These are phyloP conservation scores for Fistulifera pelliculosa DNA, from an alignment of 108 stramenopile species.

Conservation along the genomic window DNA sequence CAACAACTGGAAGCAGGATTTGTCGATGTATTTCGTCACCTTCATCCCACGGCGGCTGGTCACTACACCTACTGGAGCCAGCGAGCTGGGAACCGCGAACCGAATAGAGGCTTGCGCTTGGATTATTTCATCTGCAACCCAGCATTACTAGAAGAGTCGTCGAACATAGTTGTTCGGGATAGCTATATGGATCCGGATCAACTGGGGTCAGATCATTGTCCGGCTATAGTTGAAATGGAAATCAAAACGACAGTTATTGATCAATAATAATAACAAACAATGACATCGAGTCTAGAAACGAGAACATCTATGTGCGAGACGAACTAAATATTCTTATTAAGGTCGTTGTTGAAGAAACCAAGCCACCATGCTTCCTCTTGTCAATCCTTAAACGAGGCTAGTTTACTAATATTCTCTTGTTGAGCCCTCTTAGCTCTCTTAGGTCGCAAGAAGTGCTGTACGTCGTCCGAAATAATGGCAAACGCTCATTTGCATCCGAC, in stretches of 20 bases:
- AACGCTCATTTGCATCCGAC: too few species aligned
- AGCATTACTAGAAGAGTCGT: slow-evolving; percentile 33
- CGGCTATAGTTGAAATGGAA: slow-evolving; percentile 71
- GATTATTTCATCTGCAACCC: slow-evolving; percentile 86
- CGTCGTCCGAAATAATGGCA: too few species aligned
- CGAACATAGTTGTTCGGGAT: slow-evolving; percentile 61
- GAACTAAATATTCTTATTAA: too few species aligned
- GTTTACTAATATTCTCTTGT: too few species aligned
- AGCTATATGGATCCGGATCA: slow-evolving; percentile 68
- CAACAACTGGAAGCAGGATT: slow-evolving; percentile 65
- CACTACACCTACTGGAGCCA: slow-evolving; percentile 89
- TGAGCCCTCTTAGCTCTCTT: too few species aligned
- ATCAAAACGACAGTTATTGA: slow-evolving; percentile 26
- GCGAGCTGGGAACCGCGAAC: slow-evolving; percentile 75
- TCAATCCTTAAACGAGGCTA: too few species aligned
- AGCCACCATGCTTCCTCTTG: too few species aligned
- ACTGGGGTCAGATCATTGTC: slow-evolving; percentile 80
- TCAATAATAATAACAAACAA: too few species aligned
- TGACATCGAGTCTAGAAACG: too few species aligned
- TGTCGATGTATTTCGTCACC: slow-evolving; percentile 79
- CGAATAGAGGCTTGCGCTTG: slow-evolving; percentile 88
- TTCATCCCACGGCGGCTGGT: slow-evolving; percentile 71
- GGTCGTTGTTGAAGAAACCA: too few species aligned
- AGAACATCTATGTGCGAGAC: too few species aligned
- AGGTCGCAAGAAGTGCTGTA: too few species aligned